Percentiles rank a stretch among this genome's conserved stretches.
Conservation (phyloP, 345 rosid genomes). For the Dipteronia sinensis region DNA sequence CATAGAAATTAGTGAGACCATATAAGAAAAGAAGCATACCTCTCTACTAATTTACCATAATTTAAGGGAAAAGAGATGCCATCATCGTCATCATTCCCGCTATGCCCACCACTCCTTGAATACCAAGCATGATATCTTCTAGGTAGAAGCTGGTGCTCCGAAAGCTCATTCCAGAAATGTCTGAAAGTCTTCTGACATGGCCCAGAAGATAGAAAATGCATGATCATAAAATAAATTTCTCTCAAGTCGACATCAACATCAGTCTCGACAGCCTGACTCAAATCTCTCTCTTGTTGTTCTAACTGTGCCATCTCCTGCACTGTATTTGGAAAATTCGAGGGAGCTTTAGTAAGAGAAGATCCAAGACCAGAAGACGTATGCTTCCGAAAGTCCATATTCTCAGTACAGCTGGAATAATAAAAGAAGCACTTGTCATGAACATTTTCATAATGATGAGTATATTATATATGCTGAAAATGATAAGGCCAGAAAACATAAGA, state of each 20-base stretch:
- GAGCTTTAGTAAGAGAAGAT: constrained; percentile 50
- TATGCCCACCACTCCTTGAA: constrained; percentile 64
- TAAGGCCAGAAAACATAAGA: neutral
- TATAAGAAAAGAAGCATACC: constrained; percentile 42
- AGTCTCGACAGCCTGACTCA: constrained; percentile 33
- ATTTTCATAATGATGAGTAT: neutral
- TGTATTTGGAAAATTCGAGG: constrained; percentile 40
- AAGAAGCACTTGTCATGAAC: constrained; percentile 20
- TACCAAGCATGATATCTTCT: constrained; percentile 97
- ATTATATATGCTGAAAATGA: neutral
- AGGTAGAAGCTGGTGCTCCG: constrained; percentile 83
- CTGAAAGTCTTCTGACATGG: constrained; percentile 74
- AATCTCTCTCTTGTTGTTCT: constrained; percentile 47
- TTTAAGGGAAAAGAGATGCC: constrained; percentile 78
- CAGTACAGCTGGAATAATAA: constrained; percentile 24
- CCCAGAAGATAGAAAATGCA: constrained; percentile 87
- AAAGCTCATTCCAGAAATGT: constrained; percentile 66
- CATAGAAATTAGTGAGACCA: neutral
- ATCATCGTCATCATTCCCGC: constrained; percentile 55
- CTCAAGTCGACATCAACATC: constrained; percentile 67
- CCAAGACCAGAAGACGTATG: constrained; percentile 42
- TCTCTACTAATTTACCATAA: constrained; percentile 65
- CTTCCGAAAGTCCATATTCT: constrained; percentile 62
- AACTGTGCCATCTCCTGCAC: constrained; percentile 43
- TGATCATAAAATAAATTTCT: constrained; percentile 87